Evolutionary conservation across 164 flowering plant genomes (phyloP).

Genomic region (Taxillus chinensis): DNA sequence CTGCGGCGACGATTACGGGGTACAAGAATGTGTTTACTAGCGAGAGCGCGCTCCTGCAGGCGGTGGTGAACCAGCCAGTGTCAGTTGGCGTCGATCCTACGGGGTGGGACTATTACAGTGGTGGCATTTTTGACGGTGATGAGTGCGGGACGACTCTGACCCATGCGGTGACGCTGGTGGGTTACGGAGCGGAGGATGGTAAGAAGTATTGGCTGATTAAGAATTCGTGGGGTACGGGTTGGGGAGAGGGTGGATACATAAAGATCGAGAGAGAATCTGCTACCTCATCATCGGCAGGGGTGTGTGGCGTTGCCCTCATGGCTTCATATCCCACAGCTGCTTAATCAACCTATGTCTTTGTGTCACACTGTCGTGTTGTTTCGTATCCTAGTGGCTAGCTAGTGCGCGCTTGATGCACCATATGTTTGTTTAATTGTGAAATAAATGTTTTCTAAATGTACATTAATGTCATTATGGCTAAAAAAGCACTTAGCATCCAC

Average conservation of each 20-base stretch:
- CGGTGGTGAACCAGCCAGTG: background rate
- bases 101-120: background rate
- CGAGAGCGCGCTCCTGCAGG: background rate
- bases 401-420: no score
- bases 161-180: background rate
- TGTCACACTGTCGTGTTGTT: no score
- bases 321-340: background rate
- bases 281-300: background rate
- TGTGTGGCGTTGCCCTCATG: background rate
- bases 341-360: no score
- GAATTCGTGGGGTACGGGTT: background rate
- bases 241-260: background rate
- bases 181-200: background rate
- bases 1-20: background rate
- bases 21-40: background rate
- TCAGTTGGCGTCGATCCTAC: background rate
- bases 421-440: no score
- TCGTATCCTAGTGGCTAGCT: no score
- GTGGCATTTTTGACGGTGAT: background rate
- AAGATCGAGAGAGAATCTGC: background rate
- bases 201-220: background rate
- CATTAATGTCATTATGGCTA: no score
- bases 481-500: no score
- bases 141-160: background rate
- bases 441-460: no score